These are phyloP conservation scores for Wickerhamiella lipophila DNA, from an alignment of 805 yeast species.

Conservation along the genomic window DNA sequence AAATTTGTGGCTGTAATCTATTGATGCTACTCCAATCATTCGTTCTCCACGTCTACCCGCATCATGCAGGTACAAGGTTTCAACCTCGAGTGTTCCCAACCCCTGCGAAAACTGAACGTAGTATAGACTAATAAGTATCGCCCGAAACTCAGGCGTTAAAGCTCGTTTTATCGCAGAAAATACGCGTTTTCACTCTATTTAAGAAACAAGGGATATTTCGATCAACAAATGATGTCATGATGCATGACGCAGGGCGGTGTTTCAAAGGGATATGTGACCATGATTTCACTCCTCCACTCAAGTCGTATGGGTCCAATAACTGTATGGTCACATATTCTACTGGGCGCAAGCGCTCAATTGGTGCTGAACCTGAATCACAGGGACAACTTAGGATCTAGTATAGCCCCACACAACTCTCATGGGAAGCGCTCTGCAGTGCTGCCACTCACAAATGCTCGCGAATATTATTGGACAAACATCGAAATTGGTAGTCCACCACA, in stretches of 20 bases:
- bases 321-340: not conserved
- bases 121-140: not conserved
- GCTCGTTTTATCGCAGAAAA: too few relatives aligned
- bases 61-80: constrained; percentile 1
- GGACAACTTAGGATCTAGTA: not conserved
- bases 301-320: not conserved
- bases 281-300: not conserved
- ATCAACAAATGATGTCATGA: not conserved
- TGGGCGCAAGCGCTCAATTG: not conserved
- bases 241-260: constrained; percentile 1
- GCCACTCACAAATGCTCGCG: not conserved
- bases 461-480: constrained; percentile 21
- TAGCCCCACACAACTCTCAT: too few relatives aligned
- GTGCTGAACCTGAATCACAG: not conserved
- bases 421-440: not conserved
- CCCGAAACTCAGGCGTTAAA: not conserved
- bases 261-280: not conserved
- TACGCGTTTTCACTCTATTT: too few relatives aligned
- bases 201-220: not conserved
- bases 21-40: not conserved
- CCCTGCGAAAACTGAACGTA: not conserved
- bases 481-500: constrained; percentile 44
- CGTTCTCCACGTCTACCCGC: not conserved
- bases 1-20: too few relatives aligned
- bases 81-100: not conserved